Base-by-base conservation (phyloP, 129 eudicot genomes). In the Smallanthus sonchifolius region DNA sequence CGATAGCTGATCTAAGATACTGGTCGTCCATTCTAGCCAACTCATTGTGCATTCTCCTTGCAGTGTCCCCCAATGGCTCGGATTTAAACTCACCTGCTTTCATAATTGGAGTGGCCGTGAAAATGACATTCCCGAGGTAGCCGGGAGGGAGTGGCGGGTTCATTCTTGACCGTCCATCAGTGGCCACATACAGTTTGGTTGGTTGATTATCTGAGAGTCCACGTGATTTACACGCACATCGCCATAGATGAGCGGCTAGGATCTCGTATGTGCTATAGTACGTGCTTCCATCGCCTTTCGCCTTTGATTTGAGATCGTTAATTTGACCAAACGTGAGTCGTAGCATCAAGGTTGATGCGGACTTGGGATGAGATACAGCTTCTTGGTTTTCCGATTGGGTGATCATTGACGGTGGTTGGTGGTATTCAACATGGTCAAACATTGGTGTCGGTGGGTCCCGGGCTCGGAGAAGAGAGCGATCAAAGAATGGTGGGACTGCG, bases 201-300 rank as follows among this genome's bases (percentile, higher is more conserved):
- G 62, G 69, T 62, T 88, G 95, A 39, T 83, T 76, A 0, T 82
- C 67, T 0, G 73, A 9, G 0, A 84, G 83, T 32, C 83, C 90
- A 34, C 96, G 87, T 0, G 96, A 92, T 63, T 73, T 80, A 81
- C 84, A 82, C 0, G 80, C 85, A 38, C 86, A 80, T 9, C 86
- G 86, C 96, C 96, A 89, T 4, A 87, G 40, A 64, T 89, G 96
- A 17, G 83, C 90, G 0, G 92, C 86, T 24, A 86, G 75, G 73
- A 78, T 75, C 75, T 80, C 90, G 10, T 75, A 89, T 4, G 90
- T 77, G 79, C 86, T 84, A 52, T 69, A 69, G 56, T 75, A 4
- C 30, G 10, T 7, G 17, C 60, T 40, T 32, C 79, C 85, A 3
- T 85, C 68, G 0, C 56, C 76, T 32, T 82, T 85, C 16, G 83